Base-by-base conservation (phyloP, 2,329 filamentous ascomycete species). In the Trematosphaeria pertusa region DNA sequence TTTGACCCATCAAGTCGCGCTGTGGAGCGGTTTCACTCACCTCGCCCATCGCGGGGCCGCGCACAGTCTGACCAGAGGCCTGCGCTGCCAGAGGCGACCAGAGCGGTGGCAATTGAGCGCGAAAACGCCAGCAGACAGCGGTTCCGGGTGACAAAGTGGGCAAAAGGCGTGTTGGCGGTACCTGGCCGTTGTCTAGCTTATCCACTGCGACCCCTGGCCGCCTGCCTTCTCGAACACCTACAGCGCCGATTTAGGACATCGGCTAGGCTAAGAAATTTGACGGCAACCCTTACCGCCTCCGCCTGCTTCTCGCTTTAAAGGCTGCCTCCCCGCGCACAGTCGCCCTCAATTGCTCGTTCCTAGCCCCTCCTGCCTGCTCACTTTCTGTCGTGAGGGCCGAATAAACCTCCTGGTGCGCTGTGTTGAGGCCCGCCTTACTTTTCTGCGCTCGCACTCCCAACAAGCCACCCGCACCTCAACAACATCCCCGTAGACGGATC, bases 401-500 rank as follows among this genome's bases (percentile, higher is more conserved):
- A 20, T 8, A 4, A 35, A 14, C 21, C 19, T 31, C 18, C 19
- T 15, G 22, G 21, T 32, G 43, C 17, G 17, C n/a, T 17, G 43
- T 28, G 43, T 34, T 30, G 30, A 40, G 37, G 33, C 28, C 20
- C 3, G 14, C 14, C 12, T 21, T 31, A n/a, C 38, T 34, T 22
- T 30, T 21, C 14, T 24, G 17, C 7, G 5, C 14, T 46, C 21
- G 15, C 31, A n/a, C n/a, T n/a, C 35, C 7, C 45, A 45, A 52
- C 49, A 48, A 39, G n/a, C 40, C 14, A 17, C 40, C 37, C 22
- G 21, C 33, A 17, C n/a, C 40, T 44, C 48, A 47, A 47, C 49
- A 48, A 43, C 19, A 3, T 17, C 11, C 38, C 7, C 38, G 11
- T 3, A 8, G 5, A 19, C 11, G 11, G 9, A 5, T 11, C 33